Evolutionary conservation across 139 green algal genomes (phyloP), one percentile per base, ranked within the genome.

Genomic region (Ettlia oleoabundans): DNA sequence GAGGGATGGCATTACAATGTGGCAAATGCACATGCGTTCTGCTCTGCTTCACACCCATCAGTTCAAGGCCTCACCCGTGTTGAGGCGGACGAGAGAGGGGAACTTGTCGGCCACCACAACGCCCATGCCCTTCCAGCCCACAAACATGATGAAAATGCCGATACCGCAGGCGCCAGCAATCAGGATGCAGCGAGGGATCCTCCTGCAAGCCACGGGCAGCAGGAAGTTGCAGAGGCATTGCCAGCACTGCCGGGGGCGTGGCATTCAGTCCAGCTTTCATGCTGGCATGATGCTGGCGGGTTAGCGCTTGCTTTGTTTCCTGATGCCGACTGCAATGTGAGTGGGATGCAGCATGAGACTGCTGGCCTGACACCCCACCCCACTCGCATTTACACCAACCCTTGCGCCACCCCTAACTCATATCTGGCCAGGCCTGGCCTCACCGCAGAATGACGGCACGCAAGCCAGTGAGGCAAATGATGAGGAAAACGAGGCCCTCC

Each of bases 111-210:
- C 70, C 1, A 77, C 70, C 43, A 77, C 43, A 10, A 77, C 42
- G 42, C 70, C 70, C 70, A 65, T 65, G 55, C 55, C 55, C 55
- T 65, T 65, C 55, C 55, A 65, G 21, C 55, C 55, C 21, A 93
- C 87, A 69, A 93, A 93, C 3, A 87, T 75, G 75, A 94, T 93
- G 87, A 94, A 94, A 35, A 91, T 24, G 26, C 90, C 90, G 58
- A 94, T 94, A 38, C 90, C 90, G 73, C 85, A 87, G 10, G 89
- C 89, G 8, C 89, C 89, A 38, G 89, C 86, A 58, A 93, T 89
- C 19, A 93, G 84, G 37, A 93, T 79, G 38, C 33, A 77, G 30
- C 70, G 70, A 5, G 70, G 70, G 42, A 77, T 77, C 37, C 70
- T n/a, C n/a, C 66, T 73, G 66, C 66, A 53, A 15, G 28, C 6